Base-by-base conservation (phyloP, 2,329 filamentous ascomycete genomes). In the Colletotrichum abscissum region DNA sequence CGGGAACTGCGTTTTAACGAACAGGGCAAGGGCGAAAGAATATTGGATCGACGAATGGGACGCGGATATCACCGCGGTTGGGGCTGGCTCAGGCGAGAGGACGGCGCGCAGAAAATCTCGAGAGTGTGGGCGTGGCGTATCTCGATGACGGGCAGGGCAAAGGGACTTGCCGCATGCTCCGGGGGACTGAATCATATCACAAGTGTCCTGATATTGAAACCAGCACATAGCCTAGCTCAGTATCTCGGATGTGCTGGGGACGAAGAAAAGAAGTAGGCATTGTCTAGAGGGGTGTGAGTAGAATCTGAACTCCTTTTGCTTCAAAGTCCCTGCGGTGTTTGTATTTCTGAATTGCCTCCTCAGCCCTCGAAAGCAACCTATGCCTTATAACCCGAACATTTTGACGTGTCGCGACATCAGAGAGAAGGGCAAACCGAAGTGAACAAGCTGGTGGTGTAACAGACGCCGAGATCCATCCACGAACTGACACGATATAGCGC, bases 201-300 rank as follows among this genome's bases (percentile, higher is more conserved):
- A n/a, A 49, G 42, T 49, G 16, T 49, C n/a, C 8, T 49, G 42
- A 9, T 49, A 42, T 16, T 42, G 2, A 16, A 42, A 19, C 38
- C 38, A 42, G 14, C 38, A 42, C 14, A 42, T 16, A 42, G 38
- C 38, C 38, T 42, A 42, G 19, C 42, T n/a, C 42, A 49, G 42
- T n/a, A 9, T 9, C 16, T 19, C 42, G 19, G 42, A 49, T 49
- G 19, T n/a, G 42, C 42, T 49, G 19, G 42, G 9, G 8, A 49
- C 42, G 42, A 49, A 49, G 38, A 49, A 19, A n/a, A n/a, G 16
- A 49, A 19, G 33, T 5, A 42, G 6, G 24, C 66, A 54, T 42
- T 7, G 19, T 49, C 19, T 22, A 28, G 33, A n/a, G 46, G 46
- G 70, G 70, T 60, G 62, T 73, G 70, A 65, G 22, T 26, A 56